Base-by-base conservation (phyloP, 1,139 yeast species). In the Yamadazyma dushanensis region DNA sequence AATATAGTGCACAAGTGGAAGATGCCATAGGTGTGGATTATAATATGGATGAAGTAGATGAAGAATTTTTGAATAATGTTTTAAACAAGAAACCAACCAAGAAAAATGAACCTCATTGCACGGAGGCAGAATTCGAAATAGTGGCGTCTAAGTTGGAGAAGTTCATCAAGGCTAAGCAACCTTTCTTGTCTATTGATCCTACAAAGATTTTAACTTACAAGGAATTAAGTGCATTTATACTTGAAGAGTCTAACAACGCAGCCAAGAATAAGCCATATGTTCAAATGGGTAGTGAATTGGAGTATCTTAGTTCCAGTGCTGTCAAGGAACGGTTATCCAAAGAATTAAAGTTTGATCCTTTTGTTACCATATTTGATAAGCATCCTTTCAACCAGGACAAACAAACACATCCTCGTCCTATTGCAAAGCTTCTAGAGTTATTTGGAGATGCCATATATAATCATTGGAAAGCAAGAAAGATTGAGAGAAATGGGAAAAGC, bases 1-100 rank as follows among this genome's bases (percentile, higher is more conserved):
- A 89, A 49, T 85, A 86, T 49, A 85, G 96, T 37, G 95, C 96
- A 3, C 92, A 97, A 0, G 95, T 92, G 13, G 98, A 94, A 56
- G 97, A 92, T 55, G 84, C 95, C 16, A 73, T 81, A 15, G 97
- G 97, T 1, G 80, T 85, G 35, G 80, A 81, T 24, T 92, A 89
- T 60, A 83, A 83, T 59, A 79, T 94, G 85, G 98, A 94, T 61
- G 98, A 92, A 58, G 71, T 53, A 8, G 99, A 92, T 60, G 95
- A 82, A 28, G 75, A 61, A 41, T 90, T 84, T 55, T 60, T 87
- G 35, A 57, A 55, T 2, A 55, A 65, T 8, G 56, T 62, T 21
- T 43, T 69, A 35, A 76, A 76, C 44, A 63, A 63, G 28, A 50
- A 57, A 7, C 65, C 63, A 23, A 54, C 39, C 3, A 45, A 47